Conservation (phyloP, 2,329 filamentous ascomycete species). For the Ophidiomyces ophidiicola region DNA sequence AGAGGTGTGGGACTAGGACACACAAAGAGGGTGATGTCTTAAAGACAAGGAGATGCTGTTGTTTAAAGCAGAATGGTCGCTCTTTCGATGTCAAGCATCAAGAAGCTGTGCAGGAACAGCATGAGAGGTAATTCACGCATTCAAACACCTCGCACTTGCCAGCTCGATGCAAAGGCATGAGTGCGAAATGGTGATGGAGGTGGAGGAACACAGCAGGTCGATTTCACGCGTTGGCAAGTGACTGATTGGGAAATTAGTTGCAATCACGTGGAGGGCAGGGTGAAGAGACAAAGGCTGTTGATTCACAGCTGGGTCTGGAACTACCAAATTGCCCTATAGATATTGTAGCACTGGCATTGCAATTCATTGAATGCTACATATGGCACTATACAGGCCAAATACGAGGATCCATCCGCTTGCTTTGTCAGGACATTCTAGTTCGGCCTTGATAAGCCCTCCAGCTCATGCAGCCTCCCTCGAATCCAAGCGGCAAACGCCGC, state of each 20-base stretch:
- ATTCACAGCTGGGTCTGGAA: too few species aligned
- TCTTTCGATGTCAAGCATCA: conserved; percentile 4
- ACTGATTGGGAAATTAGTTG: conserved; percentile 1
- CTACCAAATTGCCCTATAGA: neutral
- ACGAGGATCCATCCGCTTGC: too few species aligned
- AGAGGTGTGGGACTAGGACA: too few species aligned
- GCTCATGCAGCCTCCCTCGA: conserved; percentile 4
- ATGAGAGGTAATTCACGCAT: neutral
- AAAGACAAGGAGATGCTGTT: neutral
- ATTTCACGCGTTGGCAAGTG: conserved; percentile 18
- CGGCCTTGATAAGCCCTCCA: neutral
- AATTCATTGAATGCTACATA: neutral
- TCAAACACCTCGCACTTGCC: conserved; percentile 5
- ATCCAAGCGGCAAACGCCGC: conserved; percentile 19
- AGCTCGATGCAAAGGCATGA: neutral
- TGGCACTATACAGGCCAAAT: neutral
- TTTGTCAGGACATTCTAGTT: neutral
- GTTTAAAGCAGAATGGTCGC: neutral
- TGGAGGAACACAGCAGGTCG: conserved; percentile 20
- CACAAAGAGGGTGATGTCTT: neutral
- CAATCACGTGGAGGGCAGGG: conserved; percentile 3
- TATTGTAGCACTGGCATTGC: neutral
- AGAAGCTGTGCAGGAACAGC: too few species aligned
- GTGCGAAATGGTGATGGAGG: conserved; percentile 31
- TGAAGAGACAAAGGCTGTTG: neutral